Evolutionary conservation across 179 eudicot genomes (phyloP), one percentile per base, ranked within the genome.

Genomic region (Amaranthus tricolor): DNA sequence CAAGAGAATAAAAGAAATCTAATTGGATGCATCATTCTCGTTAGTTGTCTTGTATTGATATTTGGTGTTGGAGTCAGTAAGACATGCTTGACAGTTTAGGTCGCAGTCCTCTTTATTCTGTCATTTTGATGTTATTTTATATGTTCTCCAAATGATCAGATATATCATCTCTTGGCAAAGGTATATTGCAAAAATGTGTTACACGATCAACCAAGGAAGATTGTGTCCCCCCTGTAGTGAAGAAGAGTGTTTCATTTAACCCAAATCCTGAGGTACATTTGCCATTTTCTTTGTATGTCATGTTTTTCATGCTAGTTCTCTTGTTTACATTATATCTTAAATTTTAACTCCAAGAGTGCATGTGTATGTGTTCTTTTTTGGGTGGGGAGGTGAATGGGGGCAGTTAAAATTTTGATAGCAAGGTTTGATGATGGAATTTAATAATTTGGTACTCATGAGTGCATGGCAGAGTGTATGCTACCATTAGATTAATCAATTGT

Each of bases 201-300:
- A 71, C 76, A 55, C 83, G 76, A 66, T 62, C 66, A 15, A 16
- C 78, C 49, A 79, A 73, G 49, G 66, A 75, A 71, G 80, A 74
- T 77, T 21, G 40, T 53, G 62, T 51, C 55, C 79, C 60, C 68
- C 78, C 89, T 76, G 72, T 75, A 75, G 64, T 69, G 62, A 78
- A 83, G 82, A 76, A 74, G 56, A 76, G 82, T 63, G 72, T 47
- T 74, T 83, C 77, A 76, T 73, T 77, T 48, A 75, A 61, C 66
- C 66, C 84, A 43, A 75, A 68, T 50, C 51, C 81, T 50, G 77
- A 84, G 92, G 96, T 91, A 86, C 59, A 55, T 16, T 44, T 10
- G 54, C 50, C 59, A 19, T 54, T 61, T 45, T 47, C 13, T 62
- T 65, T 51, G 45, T 72, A 19, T 44, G 68, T 48, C 16, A 15